Evolutionary conservation across 306 rosid genomes (phyloP).

Genomic region (Morella rubra): DNA sequence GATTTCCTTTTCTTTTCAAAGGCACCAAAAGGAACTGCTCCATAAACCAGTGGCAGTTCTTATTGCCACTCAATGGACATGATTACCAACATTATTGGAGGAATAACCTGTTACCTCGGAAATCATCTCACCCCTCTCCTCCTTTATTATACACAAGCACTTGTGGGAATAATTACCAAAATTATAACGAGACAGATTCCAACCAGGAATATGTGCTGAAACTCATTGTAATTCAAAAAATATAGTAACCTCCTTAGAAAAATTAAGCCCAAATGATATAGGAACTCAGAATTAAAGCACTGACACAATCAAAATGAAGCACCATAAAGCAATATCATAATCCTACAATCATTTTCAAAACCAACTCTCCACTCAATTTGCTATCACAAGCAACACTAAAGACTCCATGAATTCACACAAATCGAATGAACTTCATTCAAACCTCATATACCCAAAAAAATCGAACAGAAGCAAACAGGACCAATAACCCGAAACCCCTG

Average conservation of each 20-base stretch:
- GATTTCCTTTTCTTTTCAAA: not conserved
- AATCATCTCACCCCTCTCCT: too few relatives aligned
- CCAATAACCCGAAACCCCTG: not conserved
- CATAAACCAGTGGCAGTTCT: not conserved
- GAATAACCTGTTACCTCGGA: too few relatives aligned
- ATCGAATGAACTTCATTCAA: not conserved
- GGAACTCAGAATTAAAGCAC: not conserved
- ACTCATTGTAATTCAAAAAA: not conserved
- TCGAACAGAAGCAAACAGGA: not conserved
- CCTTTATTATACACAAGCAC: too few relatives aligned
- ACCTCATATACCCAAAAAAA: not conserved
- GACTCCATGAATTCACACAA: not conserved
- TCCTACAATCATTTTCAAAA: not conserved
- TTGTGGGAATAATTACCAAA: not conserved
- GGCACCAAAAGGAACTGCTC: not conserved
- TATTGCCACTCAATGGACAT: not conserved
- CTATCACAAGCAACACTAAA: not conserved
- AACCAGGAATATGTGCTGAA: not conserved
- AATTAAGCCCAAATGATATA: not conserved
- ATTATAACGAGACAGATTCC: not conserved
- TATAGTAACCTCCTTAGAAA: not conserved
- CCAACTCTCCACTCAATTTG: not conserved
- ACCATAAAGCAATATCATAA: constrained; percentile 1
- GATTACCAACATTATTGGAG: not conserved
- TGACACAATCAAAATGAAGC: not conserved